These are phyloP conservation scores for Phytophthora ohioensis DNA, from an alignment of 352 stramenopile species.

Conservation along the genomic window DNA sequence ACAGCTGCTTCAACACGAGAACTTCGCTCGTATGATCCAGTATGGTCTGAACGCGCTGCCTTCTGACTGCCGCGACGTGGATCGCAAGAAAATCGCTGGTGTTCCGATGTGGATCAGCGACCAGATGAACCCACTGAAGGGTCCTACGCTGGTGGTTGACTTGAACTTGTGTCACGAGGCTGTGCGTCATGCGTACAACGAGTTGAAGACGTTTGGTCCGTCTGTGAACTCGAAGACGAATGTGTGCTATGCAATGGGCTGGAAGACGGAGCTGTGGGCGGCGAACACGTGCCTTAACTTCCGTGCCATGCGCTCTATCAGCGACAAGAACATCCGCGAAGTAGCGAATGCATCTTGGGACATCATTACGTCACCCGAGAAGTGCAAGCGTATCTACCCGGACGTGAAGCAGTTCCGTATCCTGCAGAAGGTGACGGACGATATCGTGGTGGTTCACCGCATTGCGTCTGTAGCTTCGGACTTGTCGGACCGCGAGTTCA, in stretches of 20 bases:
- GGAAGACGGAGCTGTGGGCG: slow-evolving; percentile 87
- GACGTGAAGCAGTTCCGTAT: slow-evolving; percentile 88
- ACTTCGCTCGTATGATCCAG: slow-evolving; percentile 88
- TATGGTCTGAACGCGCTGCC: slow-evolving; percentile 81
- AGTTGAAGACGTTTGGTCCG: slow-evolving; percentile 78
- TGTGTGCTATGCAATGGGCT: slow-evolving; percentile 87
- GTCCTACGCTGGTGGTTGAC: slow-evolving; percentile 78
- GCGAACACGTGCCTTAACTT: slow-evolving; percentile 82
- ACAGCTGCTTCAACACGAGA: slow-evolving; percentile 83
- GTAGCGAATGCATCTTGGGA: slow-evolving; percentile 81
- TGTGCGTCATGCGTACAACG: slow-evolving; percentile 82
- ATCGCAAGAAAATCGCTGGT: slow-evolving; percentile 80
- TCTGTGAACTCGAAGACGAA: slow-evolving; percentile 87
- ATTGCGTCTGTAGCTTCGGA: slow-evolving; percentile 81
- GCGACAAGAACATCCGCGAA: slow-evolving; percentile 75
- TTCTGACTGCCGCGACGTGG: slow-evolving; percentile 78
- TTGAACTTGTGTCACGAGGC: slow-evolving; percentile 82
- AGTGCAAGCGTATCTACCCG: slow-evolving; percentile 86
- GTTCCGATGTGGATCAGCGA: slow-evolving; percentile 84
- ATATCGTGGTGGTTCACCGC: slow-evolving; percentile 83
- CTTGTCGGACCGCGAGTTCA: slow-evolving; percentile 79
- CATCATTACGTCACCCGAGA: slow-evolving; percentile 86
- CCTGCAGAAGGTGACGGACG: slow-evolving; percentile 85
- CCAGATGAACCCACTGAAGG: slow-evolving; percentile 83
- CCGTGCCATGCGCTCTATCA: slow-evolving; percentile 65